Evolutionary conservation across 495 filamentous ascomycete species (phyloP).

Genomic region (Penicillium turbatum): DNA sequence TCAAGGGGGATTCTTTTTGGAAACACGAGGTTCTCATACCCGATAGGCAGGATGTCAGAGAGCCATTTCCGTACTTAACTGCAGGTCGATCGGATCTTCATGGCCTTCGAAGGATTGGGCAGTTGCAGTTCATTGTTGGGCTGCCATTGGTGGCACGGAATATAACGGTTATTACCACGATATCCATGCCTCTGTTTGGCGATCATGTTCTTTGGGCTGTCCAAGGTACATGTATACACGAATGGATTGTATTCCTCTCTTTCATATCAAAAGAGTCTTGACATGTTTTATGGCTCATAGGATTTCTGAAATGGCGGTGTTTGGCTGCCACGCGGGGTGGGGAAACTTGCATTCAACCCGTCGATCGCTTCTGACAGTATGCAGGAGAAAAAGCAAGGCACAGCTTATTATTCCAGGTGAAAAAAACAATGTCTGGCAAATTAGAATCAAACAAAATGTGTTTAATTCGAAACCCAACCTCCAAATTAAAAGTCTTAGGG

Average conservation of each 20-base stretch:
- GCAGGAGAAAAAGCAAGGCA: not conserved
- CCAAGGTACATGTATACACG: not conserved
- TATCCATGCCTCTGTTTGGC: not conserved
- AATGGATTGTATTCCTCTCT: not conserved
- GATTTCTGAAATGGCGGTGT: slow-evolving; percentile 3
- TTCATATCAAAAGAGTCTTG: not conserved
- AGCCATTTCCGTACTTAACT: too few relatives aligned
- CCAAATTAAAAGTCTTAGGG: slow-evolving; percentile 4
- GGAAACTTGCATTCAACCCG: not conserved
- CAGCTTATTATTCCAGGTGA: not conserved
- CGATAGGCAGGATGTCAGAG: too few relatives aligned
- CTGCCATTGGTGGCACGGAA: slow-evolving; percentile 8
- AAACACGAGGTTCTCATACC: too few relatives aligned
- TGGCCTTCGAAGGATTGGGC: slow-evolving; percentile 7
- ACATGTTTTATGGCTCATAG: not conserved
- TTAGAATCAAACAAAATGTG: not conserved
- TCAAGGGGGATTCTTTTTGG: too few relatives aligned
- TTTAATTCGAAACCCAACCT: slow-evolving; percentile 29
- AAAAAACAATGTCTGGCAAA: not conserved
- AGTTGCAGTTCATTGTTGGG: slow-evolving; percentile 9
- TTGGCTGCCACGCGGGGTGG: slow-evolving; percentile 4
- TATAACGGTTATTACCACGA: not conserved
- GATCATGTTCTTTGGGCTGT: not conserved
- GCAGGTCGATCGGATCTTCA: too few relatives aligned
- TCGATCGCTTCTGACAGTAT: slow-evolving; percentile 3